Evolutionary conservation across 2,329 filamentous ascomycete species (phyloP).

Genomic region (Diaporthe citrichinensis): DNA sequence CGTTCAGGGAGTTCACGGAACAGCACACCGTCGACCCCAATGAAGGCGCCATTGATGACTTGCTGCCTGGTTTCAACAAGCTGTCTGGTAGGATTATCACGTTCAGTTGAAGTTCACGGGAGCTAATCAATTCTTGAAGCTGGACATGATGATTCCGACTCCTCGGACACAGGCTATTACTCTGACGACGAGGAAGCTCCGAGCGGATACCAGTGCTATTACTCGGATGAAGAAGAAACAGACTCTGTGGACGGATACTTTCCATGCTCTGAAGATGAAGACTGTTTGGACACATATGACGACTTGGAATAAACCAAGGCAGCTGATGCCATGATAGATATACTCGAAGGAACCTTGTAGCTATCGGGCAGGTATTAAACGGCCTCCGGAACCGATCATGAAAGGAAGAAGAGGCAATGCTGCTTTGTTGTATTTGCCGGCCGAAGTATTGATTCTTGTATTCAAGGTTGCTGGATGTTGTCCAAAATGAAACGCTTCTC

Average conservation of each 20-base stretch:
- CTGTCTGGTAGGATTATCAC: neutral
- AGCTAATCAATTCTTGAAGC: neutral
- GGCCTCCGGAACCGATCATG: no score
- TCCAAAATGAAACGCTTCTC: no score
- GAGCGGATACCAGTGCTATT: no score
- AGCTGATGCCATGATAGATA: neutral
- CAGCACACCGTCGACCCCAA: neutral
- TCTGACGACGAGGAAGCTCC: no score
- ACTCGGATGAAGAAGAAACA: neutral
- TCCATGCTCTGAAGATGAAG: no score
- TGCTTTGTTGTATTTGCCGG: no score
- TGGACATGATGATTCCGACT: neutral
- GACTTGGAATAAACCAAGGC: neutral
- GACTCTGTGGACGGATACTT: no score
- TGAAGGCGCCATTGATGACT: neutral
- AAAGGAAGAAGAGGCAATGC: no score
- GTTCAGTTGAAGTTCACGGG: neutral
- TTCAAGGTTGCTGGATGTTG: no score
- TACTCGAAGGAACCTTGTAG: no score
- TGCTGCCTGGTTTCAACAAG: neutral
- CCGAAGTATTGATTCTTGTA: no score
- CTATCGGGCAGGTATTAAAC: no score
- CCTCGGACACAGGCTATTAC: neutral
- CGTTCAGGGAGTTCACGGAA: neutral
- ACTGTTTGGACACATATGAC: neutral